These are phyloP conservation scores for Candida maesae DNA, from an alignment of 805 yeast genomes.

Conservation along the genomic window DNA sequence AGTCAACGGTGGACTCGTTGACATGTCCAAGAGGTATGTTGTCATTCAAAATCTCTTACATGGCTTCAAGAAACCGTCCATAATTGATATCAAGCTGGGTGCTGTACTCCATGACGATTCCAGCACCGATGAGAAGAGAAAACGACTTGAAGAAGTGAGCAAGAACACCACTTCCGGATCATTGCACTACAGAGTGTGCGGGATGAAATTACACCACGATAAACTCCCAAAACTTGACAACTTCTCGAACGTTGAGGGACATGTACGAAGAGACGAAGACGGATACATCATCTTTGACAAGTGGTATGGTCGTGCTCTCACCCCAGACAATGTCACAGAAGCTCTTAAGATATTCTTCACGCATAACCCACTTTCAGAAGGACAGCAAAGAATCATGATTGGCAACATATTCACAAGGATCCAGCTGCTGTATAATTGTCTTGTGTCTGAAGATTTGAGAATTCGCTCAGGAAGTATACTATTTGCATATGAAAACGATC, in stretches of 20 bases:
- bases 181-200: slow-evolving; percentile 76
- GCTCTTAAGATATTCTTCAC: slow-evolving; percentile 48
- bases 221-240: slow-evolving; percentile 12
- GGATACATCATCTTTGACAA: slow-evolving; percentile 58
- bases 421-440: slow-evolving; percentile 60
- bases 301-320: slow-evolving; percentile 63
- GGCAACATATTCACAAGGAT: slow-evolving; percentile 53
- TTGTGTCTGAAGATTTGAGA: slow-evolving; percentile 59
- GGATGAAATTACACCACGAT: slow-evolving; percentile 59
- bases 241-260: slow-evolving; percentile 14
- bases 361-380: slow-evolving; percentile 30
- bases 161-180: slow-evolving; percentile 75
- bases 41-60: slow-evolving; percentile 69
- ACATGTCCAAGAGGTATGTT: slow-evolving; percentile 36
- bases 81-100: slow-evolving; percentile 85
- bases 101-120: slow-evolving; percentile 59
- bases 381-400: slow-evolving; percentile 37
- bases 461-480: slow-evolving; percentile 71
- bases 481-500: slow-evolving; percentile 70
- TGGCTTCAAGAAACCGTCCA: slow-evolving; percentile 62
- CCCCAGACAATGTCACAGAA: slow-evolving; percentile 36
- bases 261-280: slow-evolving; percentile 26
- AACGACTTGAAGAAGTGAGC: slow-evolving; percentile 62
- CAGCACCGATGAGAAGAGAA: slow-evolving; percentile 55
- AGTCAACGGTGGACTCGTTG: not conserved